phyloP scores from a whole-genome alignment of 2,329 filamentous ascomycete species.

The Aspergillus ustus region DNA sequence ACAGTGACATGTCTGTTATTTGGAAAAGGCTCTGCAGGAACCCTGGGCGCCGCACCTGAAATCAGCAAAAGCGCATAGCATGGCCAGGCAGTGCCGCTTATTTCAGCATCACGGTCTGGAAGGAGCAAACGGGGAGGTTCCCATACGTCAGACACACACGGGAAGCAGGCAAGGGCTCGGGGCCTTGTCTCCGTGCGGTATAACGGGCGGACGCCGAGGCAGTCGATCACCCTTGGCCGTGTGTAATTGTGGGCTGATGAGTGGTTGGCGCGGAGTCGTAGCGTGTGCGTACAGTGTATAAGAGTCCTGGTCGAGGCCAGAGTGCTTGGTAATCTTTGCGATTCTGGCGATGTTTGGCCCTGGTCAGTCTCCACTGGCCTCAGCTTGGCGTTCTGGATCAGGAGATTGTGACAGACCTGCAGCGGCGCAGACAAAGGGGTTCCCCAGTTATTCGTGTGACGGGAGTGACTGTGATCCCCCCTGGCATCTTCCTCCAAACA shows the following conservation, averaged over 20 bases:
- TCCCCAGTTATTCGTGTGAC: background rate
- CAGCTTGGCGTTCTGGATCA: slow-evolving; percentile 1
- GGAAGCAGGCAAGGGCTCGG: slow-evolving; percentile 3
- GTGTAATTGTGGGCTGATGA: slow-evolving; percentile 12
- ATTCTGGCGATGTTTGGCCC: background rate
- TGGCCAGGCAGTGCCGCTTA: background rate
- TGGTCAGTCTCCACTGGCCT: background rate
- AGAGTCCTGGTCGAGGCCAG: slow-evolving; percentile 1
- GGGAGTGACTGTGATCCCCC: background rate
- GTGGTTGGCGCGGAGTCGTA: background rate
- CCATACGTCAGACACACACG: background rate
- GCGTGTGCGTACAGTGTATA: background rate
- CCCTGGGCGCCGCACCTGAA: background rate
- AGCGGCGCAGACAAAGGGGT: background rate
- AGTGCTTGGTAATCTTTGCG: slow-evolving; percentile 9
- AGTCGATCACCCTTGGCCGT: slow-evolving; percentile 9
- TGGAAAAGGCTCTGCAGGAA: slow-evolving; percentile 7
- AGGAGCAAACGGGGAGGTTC: slow-evolving; percentile 2
- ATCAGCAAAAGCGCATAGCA: background rate
- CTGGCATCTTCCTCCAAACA: background rate
- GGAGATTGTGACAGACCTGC: background rate
- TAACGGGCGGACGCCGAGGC: slow-evolving; percentile 1
- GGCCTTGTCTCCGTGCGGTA: background rate
- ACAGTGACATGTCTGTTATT: background rate
- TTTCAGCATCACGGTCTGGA: slow-evolving; percentile 11